Base-by-base conservation (phyloP, 371 early-diverging fungal species). In the Blakeslea trispora region DNA sequence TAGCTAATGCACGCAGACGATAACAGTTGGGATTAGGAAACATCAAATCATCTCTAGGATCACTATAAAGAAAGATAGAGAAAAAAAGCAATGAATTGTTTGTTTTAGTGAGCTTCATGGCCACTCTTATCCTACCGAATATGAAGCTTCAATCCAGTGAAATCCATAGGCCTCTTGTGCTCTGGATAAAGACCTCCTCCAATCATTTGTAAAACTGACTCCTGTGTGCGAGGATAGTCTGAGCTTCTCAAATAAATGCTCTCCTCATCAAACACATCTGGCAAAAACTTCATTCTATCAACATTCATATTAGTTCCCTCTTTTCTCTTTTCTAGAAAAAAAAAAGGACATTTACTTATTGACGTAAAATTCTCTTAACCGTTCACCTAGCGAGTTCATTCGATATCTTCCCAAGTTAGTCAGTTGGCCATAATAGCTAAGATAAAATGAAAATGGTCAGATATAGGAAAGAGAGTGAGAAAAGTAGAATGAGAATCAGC, bases 351-450 rank as follows among this genome's bases (percentile, higher is more conserved):
- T 28, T 54, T 80, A 79, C 66, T 75, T 62, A 44, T 87, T 77
- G 17, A 84, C 70, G 66, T 92, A 92, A 21, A 86, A 77, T 17
- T 75, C 72, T 23, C 91, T 74, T 47, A 92, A 61, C 28, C 76
- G 71, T 13, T 61, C 62, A 23, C 93, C 93, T 14, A 87, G 55
- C 0, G 52, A 42, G 2, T 73, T 59, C 84, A 91, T 76, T 55
- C 79, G 81, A 11, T 63, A 45, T 56, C 91, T 85, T 22, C 93
- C 93, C 5, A 78, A 53, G 57, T 88, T 88, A 7, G 91, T 92
- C 52, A 92, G 75, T 64, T 92, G 93, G 9, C 92, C 91, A 61
- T 71, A 84, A 24, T 73, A 79, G 53, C 91, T 86, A 64, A 40
- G 8, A 24, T 49, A 23, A 21, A 5, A 8, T 23, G 14, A 24